Evolutionary conservation across 2,329 filamentous ascomycete genomes (phyloP).

Genomic region (Aspergillus brunneoviolaceus): DNA sequence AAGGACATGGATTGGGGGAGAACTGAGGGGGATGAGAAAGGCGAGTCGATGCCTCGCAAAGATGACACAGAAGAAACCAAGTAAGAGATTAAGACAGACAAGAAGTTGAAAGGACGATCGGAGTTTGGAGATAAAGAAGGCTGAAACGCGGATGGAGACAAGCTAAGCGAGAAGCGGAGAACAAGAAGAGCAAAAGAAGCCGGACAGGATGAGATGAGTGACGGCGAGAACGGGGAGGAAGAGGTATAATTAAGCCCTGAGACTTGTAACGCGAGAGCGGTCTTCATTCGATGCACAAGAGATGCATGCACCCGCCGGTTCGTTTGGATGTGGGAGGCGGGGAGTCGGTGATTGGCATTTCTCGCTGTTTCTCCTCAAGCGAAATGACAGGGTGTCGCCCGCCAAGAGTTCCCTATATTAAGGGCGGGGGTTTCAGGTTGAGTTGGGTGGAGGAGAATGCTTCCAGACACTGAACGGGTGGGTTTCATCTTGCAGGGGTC

Average conservation of each 20-base stretch:
- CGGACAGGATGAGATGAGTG: not conserved
- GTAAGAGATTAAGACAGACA: not conserved
- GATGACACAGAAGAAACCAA: not conserved
- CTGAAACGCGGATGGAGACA: conserved; percentile 3
- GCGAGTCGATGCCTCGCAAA: not conserved
- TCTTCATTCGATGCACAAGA: conserved; percentile 1
- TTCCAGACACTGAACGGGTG: not conserved
- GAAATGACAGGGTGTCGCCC: not conserved
- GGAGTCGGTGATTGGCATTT: conserved; percentile 1
- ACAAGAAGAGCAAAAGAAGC: not conserved
- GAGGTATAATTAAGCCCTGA: not conserved
- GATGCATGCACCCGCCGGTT: conserved; percentile 7
- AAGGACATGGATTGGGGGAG: conserved; percentile 5
- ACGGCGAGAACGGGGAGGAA: not conserved
- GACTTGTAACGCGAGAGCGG: not conserved
- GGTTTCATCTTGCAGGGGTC: not conserved
- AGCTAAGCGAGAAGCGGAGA: conserved; percentile 1
- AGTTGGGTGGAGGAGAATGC: not conserved
- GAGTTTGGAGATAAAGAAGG: conserved; percentile 3
- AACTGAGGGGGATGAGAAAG: not conserved
- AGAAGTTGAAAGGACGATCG: not conserved
- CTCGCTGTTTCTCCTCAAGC: not conserved
- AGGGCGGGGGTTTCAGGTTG: conserved; percentile 6
- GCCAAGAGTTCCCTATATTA: not conserved
- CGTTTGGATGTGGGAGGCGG: not conserved